Evolutionary conservation across 1,139 yeast genomes (phyloP), one percentile per base, ranked within the genome.

Genomic region (Scheffersomyces quercinus): DNA sequence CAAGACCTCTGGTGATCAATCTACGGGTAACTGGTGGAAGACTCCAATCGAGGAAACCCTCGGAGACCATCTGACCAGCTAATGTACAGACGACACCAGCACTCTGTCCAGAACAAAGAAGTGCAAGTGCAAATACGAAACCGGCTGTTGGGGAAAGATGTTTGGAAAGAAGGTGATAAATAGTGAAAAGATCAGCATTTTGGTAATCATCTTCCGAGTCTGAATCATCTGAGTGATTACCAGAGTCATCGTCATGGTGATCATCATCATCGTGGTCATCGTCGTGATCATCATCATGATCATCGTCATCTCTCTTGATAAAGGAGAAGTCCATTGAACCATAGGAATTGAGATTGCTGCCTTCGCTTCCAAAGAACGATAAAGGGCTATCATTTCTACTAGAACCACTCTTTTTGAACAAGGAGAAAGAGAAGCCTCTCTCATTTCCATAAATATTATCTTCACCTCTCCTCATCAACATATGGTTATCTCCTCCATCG

Each of bases 81-180:
- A 93, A 76, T 0, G 99, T 93, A 59, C 97, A 93, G n/a, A 93
- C 96, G 28, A 95, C 88, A 39, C 99, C 98, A 2, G 99, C 98
- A 58, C 96, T 87, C 61, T 91, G 96, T 14, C 99, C 99, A n/a
- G 96, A 87, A 60, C 91, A 90, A 41, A 93, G 72, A 64, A 93
- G 78, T 1, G 98, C 98, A 37, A 90, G 68, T 1, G 97, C 97
- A 70, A 93, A 93, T 1, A 93, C 83, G 29, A 89, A 74, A 4
- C 98, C 99, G 0, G 98, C 98, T 2, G 90, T 85, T n/a, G 88
- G 85, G 1, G 96, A 88, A 37, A 93, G 76, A 56, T 86, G 88
- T 36, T 75, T 68, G 4, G 83, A 73, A 20, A 93, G 77, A 64
- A 91, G 74, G 46, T 85, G 79, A 62, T 91, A 88, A 50, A 93